Base-by-base conservation (phyloP, 805 yeast species). In the Phaffomyces thermotolerans region DNA sequence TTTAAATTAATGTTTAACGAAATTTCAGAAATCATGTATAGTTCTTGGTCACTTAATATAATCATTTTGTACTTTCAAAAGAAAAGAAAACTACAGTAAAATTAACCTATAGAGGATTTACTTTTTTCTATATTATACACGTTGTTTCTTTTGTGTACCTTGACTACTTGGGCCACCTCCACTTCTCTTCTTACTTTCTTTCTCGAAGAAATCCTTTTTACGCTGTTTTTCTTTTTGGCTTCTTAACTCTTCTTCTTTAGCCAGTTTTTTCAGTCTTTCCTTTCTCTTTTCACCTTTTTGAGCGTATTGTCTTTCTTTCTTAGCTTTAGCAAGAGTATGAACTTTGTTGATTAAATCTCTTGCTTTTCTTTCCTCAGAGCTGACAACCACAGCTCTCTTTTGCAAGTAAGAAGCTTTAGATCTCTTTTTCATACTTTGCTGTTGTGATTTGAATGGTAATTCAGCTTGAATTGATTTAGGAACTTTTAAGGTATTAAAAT, bases 321-420 rank as follows among this genome's bases (percentile, higher is more conserved):
- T 91, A 47, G 84, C 93, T 57, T 80, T 86, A 57, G 87, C 79
- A 42, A 93, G 69, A 0, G 98, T 88, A 56, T 84, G 76, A 44
- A 93, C 79, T 66, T 86, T 86, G 65, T 84, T 91, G 72, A 93
- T 78, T 65, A 91, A 75, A 31, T 88, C 82, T 54, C 97, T 76
- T 29, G 95, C 90, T 68, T 87, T 85, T 81, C 87, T 88, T 65
- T 91, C 98, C 41, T 87, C 96, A 14, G 95, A 96, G 35, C 81
- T 85, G 34, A 90, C 67, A 7, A 93, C 93, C 42, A 93, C 97
- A 1, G 99, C 99, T 58, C 99, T 79, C 71, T 89, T 93, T 44
- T 73, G 76, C 77, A 84, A 62, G 60, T 91, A 93, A 0, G 96
- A 81, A 57, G 77, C 73, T 65, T 84, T 82, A 71, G 76, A 80